Conservation (phyloP, 768 basidiomycete genomes). For the Auricularia sp. region DNA sequence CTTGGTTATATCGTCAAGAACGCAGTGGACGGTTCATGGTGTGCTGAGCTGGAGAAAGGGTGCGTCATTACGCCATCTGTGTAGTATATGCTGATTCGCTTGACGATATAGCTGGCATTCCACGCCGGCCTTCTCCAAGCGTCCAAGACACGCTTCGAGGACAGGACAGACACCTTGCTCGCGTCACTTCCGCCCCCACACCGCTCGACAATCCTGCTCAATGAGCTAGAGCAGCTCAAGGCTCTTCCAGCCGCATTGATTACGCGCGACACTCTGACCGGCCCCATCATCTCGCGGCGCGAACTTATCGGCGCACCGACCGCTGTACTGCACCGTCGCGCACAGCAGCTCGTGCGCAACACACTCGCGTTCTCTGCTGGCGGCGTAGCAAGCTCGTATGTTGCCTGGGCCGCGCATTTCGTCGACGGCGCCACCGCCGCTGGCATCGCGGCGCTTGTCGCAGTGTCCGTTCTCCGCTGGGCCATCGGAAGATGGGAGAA, state of each 20-base stretch:
- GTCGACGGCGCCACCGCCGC: constrained; percentile 47
- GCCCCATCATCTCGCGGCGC: constrained; percentile 42
- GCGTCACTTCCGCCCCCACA: constrained; percentile 28
- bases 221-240: constrained; percentile 44
- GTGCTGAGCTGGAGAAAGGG: constrained; percentile 8
- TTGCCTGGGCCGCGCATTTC: constrained; percentile 41
- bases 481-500: constrained; percentile 58
- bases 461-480: constrained; percentile 46
- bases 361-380: constrained; percentile 38
- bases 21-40: constrained; percentile 6
- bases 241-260: constrained; percentile 37
- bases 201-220: constrained; percentile 48
- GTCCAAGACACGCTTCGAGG: constrained; percentile 34
- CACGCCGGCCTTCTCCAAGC: constrained; percentile 49
- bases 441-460: constrained; percentile 46
- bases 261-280: constrained; percentile 34
- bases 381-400: constrained; percentile 49
- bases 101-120: constrained; percentile 42
- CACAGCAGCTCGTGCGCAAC: constrained; percentile 44
- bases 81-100: neutral
- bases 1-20: constrained; percentile 6
- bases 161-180: constrained; percentile 31
- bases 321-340: constrained; percentile 49
- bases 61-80: neutral
- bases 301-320: constrained; percentile 48